Conservation (phyloP, 345 rosid genomes). For the Salix purpurea region DNA sequence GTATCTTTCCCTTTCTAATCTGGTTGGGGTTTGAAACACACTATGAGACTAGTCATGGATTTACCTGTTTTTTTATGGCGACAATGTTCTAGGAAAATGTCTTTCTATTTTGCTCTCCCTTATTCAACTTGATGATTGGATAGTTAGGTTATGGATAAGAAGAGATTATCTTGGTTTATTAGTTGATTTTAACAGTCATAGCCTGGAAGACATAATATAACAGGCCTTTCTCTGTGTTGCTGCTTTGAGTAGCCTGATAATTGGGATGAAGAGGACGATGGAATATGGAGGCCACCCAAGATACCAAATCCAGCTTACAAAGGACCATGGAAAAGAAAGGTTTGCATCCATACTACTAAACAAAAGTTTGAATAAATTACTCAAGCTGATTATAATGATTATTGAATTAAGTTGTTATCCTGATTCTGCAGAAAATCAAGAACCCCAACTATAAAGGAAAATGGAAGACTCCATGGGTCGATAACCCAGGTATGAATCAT, state of each 20-base stretch:
- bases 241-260: conserved; percentile 31
- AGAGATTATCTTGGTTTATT: not conserved
- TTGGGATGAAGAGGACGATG: conserved; percentile 49
- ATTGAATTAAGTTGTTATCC: not conserved
- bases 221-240: not conserved
- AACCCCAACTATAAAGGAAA: conserved; percentile 90
- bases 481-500: conserved; percentile 68
- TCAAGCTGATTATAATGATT: not conserved
- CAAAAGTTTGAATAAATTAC: conserved; percentile 3
- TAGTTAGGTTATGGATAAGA: not conserved
- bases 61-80: not conserved
- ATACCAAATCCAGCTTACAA: conserved; percentile 45
- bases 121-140: not conserved
- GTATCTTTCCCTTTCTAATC: not conserved
- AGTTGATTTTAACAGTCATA: not conserved
- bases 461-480: conserved; percentile 87
- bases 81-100: not conserved
- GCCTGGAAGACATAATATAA: not conserved
- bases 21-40: not conserved
- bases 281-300: conserved; percentile 41
- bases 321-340: conserved; percentile 48
- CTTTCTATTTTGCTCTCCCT: not conserved
- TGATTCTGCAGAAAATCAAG: conserved; percentile 62
- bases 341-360: not conserved
- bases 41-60: not conserved